phyloP scores from a whole-genome alignment of 1,284 basidiomycete genomes.

The Cutaneotrichosporon dermatis region DNA sequence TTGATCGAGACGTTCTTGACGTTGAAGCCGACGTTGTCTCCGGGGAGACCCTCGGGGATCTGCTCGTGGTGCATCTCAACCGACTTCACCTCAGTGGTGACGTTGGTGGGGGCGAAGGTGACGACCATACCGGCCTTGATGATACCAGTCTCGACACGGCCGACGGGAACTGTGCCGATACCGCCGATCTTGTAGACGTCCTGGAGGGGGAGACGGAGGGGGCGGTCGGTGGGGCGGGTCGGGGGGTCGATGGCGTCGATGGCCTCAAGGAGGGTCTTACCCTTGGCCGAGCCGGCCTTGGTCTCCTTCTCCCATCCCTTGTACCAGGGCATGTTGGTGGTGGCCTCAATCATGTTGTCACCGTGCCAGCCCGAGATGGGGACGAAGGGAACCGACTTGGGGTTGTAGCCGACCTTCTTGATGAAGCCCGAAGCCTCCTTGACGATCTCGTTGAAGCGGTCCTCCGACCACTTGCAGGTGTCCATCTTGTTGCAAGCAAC shows the following conservation, averaged over 20 bases:
- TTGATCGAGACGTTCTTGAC: constrained; percentile 99
- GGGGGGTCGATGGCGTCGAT: constrained; percentile 99
- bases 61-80: constrained; percentile 99
- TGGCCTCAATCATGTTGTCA: constrained; percentile 99
- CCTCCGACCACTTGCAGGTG: constrained; percentile 81
- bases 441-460: constrained; percentile 99
- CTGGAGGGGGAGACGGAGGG: constrained; percentile 99
- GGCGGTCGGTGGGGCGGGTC: constrained; percentile 94
- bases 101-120: constrained; percentile 87
- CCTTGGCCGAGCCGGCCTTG: constrained; percentile 88
- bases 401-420: constrained; percentile 99
- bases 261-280: constrained; percentile 98
- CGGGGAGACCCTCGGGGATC: constrained; percentile 88
- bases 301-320: constrained; percentile 98
- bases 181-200: constrained; percentile 99
- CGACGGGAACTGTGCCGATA: constrained; percentile 99
- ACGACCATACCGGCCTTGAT: constrained; percentile 99
- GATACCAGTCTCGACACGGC: constrained; percentile 99
- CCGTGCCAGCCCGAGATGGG: constrained; percentile 99
- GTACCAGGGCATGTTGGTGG: constrained; percentile 97
- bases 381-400: constrained; percentile 96
- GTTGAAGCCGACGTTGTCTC: constrained; percentile 82
- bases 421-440: constrained; percentile 99
- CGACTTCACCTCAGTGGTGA: constrained; percentile 81
- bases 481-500: constrained; percentile 82